Conservation (phyloP, 257 asterid species). For the Datura wrightii region DNA sequence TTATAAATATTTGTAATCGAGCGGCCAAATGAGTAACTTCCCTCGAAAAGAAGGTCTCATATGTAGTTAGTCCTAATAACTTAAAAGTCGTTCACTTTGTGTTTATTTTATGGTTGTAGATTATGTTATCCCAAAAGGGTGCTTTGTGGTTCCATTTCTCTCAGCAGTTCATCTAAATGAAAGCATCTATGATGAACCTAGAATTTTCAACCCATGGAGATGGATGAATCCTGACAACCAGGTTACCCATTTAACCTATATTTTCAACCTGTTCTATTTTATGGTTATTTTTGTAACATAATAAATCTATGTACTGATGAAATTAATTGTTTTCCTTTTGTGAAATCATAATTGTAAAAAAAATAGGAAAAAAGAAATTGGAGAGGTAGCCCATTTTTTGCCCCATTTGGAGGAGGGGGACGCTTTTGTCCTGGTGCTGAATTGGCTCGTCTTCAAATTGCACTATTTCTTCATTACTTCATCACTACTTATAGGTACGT, state of each 20-base stretch:
- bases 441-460: slow-evolving; percentile 90
- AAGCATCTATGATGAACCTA: slow-evolving; percentile 61
- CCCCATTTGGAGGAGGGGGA: slow-evolving; percentile 93
- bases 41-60: background rate
- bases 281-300: background rate
- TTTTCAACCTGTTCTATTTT: background rate
- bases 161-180: slow-evolving; percentile 84
- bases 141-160: slow-evolving; percentile 89
- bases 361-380: slow-evolving; percentile 84
- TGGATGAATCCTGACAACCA: slow-evolving; percentile 85
- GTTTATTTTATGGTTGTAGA: slow-evolving; percentile 47
- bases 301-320: background rate
- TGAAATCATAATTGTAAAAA: background rate
- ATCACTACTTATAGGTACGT: slow-evolving; percentile 66
- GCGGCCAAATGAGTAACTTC: background rate
- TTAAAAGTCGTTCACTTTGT: background rate
- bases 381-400: slow-evolving; percentile 73
- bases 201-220: slow-evolving; percentile 87
- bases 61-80: background rate
- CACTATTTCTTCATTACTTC: slow-evolving; percentile 79
- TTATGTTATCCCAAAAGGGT: slow-evolving; percentile 78
- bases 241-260: slow-evolving; percentile 46
- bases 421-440: slow-evolving; percentile 98
- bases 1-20: background rate
- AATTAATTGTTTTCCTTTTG: background rate